Evolutionary conservation across 2,329 filamentous ascomycete species (phyloP).

Genomic region (Ophiostoma novo-ulmi): DNA sequence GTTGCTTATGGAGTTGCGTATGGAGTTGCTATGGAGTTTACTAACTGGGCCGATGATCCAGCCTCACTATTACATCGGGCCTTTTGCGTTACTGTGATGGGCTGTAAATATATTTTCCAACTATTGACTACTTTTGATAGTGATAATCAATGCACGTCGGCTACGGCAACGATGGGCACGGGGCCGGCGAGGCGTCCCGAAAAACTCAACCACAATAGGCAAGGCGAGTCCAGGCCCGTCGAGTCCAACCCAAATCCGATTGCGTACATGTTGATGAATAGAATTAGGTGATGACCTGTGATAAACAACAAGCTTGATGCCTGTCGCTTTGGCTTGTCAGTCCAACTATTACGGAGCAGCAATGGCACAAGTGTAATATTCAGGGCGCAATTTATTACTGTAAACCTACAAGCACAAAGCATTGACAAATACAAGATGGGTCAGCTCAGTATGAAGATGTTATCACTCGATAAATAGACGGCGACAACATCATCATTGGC

Average conservation of each 20-base stretch:
- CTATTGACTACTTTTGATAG: background rate
- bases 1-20: background rate
- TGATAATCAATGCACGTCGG: background rate
- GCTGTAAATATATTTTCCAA: background rate
- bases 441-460: too few species aligned
- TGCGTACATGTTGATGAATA: background rate
- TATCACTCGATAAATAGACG: too few species aligned
- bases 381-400: background rate
- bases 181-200: conserved; percentile 1
- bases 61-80: background rate
- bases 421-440: background rate
- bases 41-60: background rate
- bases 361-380: background rate
- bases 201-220: background rate
- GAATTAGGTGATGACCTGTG: background rate
- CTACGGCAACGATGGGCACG: conserved; percentile 1
- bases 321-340: background rate
- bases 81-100: background rate
- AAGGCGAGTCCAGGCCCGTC: conserved; percentile 1
- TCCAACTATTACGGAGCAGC: background rate
- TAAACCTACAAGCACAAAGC: background rate
- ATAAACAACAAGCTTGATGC: background rate
- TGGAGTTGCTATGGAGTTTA: background rate
- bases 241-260: background rate
- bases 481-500: background rate